Evolutionary conservation across 2,329 filamentous ascomycete species (phyloP), one percentile per base, ranked within the genome.

Genomic region (Zymoseptoria crescenta): DNA sequence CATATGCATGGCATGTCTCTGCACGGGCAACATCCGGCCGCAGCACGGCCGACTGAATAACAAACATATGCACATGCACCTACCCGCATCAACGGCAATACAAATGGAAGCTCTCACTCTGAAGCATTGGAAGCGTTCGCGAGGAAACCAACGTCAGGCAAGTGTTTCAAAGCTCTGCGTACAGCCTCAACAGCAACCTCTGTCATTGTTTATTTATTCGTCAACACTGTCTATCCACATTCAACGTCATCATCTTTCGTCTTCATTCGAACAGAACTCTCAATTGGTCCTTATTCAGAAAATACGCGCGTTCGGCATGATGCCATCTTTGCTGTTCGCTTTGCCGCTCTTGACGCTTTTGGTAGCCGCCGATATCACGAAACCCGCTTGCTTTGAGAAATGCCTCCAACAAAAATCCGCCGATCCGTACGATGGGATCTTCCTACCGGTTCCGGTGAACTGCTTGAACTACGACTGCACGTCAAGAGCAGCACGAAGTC

Each of bases 61-160:
- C 24, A 24, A 24, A 24, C 24, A 24, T 4, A 45, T 53, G 30
- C n/a, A 53, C 49, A 57, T 54, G 49, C 53, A 28, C 13, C 19
- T 52, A 54, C 28, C 50, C 56, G 51, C 50, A 21, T 54, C 27
- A 57, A 29, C 21, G 8, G 29, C 49, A 53, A 53, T 49, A 53
- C 56, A n/a, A 27, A 19, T 28, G 41, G 53, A 52, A 57, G 52
- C 51, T 27, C 53, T 59, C 24, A 24, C 24, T 3, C 24, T 24
- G 24, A 24, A 24, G 24, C 24, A 24, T 24, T 45, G 13, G 10
- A 13, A 45, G 35, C 10, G 35, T 16, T 41, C 35, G 16, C 10
- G 35, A 41, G 35, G 35, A 41, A 16, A 41, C 35, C 10, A 41
- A 41, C 35, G 35, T 41, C 35, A 41, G 10, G 35, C 16, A 41